Conservation (phyloP, 176 grass and related monocot genomes). For the Miscanthus lutarioriparius region DNA sequence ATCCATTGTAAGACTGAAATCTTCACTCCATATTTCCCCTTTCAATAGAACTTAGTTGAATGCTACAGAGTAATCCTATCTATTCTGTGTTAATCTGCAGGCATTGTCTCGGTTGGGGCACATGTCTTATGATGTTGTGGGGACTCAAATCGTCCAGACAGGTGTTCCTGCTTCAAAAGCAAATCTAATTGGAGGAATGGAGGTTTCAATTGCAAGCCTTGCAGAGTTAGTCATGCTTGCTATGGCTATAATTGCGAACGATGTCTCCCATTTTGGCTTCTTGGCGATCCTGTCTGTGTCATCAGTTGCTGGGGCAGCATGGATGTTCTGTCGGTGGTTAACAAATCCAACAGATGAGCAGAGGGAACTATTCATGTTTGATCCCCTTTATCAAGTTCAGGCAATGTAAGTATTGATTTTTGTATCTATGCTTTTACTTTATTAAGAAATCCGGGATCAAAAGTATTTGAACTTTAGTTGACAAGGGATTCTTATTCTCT, state of each 20-base stretch:
- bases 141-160: conserved; percentile 94
- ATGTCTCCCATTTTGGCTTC: conserved; percentile 93
- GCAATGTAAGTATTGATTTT: conserved; percentile 32
- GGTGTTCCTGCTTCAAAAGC: conserved; percentile 86
- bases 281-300: conserved; percentile 78
- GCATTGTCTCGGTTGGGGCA: conserved; percentile 82
- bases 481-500: background rate
- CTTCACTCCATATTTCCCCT: conserved; percentile 12
- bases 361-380: conserved; percentile 73
- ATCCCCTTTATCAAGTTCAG: conserved; percentile 58
- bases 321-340: conserved; percentile 88
- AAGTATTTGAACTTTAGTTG: background rate
- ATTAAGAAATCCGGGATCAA: background rate
- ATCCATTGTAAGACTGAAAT: conserved; percentile 67
- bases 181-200: conserved; percentile 92
- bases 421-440: background rate
- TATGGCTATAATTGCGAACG: conserved; percentile 86
- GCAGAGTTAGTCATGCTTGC: conserved; percentile 93
- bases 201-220: conserved; percentile 93
- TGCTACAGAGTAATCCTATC: background rate
- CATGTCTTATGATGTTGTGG: conserved; percentile 97
- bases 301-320: conserved; percentile 67
- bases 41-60: background rate
- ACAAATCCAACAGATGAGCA: conserved; percentile 90
- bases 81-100: conserved; percentile 47